Percentiles rank a stretch among this genome's conserved stretches.
Conservation (phyloP, 2,329 filamentous ascomycete species). For the Myriosclerotinia duriaeana region DNA sequence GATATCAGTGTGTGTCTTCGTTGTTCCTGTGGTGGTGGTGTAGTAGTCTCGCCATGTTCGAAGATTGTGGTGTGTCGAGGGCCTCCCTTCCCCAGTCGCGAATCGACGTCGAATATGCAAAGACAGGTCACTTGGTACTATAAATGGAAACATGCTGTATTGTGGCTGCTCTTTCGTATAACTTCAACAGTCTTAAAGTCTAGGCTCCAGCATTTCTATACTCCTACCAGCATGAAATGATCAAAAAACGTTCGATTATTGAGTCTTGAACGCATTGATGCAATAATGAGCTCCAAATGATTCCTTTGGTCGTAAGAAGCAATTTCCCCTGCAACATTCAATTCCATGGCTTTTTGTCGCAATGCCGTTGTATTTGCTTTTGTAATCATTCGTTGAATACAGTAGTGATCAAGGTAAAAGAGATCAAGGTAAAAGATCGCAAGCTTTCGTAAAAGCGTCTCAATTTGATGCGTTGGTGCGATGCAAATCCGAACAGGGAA, state of each 20-base stretch:
- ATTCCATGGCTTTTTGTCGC: slow-evolving; percentile 13
- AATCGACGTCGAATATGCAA: slow-evolving; percentile 21
- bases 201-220: slow-evolving; percentile 20
- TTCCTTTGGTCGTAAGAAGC: neutral
- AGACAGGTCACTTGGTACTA: slow-evolving; percentile 15
- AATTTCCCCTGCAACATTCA: slow-evolving; percentile 14
- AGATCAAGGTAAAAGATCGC: neutral
- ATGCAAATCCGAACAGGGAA: slow-evolving; percentile 14
- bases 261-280: slow-evolving; percentile 2
- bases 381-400: neutral
- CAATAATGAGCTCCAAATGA: neutral
- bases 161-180: slow-evolving; percentile 15
- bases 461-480: slow-evolving; percentile 1
- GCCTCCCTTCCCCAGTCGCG: slow-evolving; percentile 12
- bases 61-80: slow-evolving; percentile 9
- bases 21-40: neutral
- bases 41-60: neutral
- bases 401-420: neutral
- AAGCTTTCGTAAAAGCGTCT: neutral
- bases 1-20: slow-evolving; percentile 1
- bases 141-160: slow-evolving; percentile 14
- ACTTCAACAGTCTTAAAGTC: slow-evolving; percentile 19
- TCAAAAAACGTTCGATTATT: neutral
- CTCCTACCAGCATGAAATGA: slow-evolving; percentile 9
- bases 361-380: slow-evolving; percentile 6